These are phyloP conservation scores for Musa balbisiana DNA, from an alignment of 202 grass and related monocot species.

Conservation along the genomic window DNA sequence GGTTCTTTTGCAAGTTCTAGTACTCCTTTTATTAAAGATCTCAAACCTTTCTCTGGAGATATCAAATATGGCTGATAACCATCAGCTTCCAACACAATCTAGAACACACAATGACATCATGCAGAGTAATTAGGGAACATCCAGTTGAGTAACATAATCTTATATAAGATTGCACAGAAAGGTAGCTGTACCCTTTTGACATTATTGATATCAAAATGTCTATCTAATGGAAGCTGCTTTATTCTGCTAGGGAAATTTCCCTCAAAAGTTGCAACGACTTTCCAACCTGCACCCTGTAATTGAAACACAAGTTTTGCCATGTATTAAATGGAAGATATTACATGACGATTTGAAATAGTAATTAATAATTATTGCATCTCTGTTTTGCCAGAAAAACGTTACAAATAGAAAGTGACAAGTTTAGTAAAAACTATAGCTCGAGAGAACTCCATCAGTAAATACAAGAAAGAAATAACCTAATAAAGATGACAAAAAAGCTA, in stretches of 20 bases:
- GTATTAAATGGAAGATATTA: not conserved
- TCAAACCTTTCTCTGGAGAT: conserved; percentile 81
- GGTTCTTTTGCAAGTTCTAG: conserved; percentile 82
- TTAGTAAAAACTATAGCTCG: too few species aligned
- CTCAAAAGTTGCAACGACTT: conserved; percentile 83
- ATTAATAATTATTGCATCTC: too few species aligned
- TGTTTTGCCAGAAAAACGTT: too few species aligned
- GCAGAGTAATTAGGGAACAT: conserved; percentile 14
- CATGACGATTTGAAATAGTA: not conserved
- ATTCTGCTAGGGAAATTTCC: conserved; percentile 78
- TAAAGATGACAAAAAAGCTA: too few species aligned
- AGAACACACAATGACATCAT: not conserved
- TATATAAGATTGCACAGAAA: not conserved
- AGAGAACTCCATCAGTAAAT: too few species aligned
- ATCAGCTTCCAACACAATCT: conserved; percentile 83
- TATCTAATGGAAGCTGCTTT: conserved; percentile 69
- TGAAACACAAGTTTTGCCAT: conserved; percentile 6
- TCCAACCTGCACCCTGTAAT: conserved; percentile 68
- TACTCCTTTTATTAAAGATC: conserved; percentile 64
- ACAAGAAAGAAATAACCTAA: too few species aligned
- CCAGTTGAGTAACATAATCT: not conserved
- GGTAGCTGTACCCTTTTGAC: conserved; percentile 63
- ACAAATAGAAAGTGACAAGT: too few species aligned
- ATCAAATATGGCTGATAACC: conserved; percentile 84
- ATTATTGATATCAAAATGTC: conserved; percentile 94